These are phyloP conservation scores for Jatropha podagrica DNA, from an alignment of 441 rosid species.

Conservation along the genomic window DNA sequence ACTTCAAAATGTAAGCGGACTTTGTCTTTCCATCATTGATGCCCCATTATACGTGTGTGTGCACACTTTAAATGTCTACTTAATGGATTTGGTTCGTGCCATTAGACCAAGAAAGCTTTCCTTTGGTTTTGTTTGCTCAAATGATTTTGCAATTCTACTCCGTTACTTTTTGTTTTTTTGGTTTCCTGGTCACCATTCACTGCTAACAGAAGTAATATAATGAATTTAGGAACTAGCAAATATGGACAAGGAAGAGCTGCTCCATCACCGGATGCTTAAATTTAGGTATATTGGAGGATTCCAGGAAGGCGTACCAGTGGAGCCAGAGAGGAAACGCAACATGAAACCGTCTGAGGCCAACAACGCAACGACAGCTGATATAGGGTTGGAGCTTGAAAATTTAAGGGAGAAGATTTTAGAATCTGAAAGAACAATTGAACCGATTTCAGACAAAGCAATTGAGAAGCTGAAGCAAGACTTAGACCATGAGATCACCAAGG, in stretches of 20 bases:
- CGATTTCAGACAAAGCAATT: constrained; percentile 29
- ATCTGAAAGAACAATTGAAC: constrained; percentile 29
- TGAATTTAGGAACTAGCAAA: constrained; percentile 35
- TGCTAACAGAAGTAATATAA: constrained; percentile 10
- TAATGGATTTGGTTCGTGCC: neutral
- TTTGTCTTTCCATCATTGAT: too few relatives aligned
- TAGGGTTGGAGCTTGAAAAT: constrained; percentile 36
- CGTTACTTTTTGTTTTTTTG: constrained; percentile 2
- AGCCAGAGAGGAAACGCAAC: constrained; percentile 40
- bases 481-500: constrained; percentile 39
- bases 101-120: neutral
- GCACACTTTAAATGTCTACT: neutral
- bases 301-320: constrained; percentile 39
- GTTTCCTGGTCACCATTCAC: constrained; percentile 23
- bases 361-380: constrained; percentile 25
- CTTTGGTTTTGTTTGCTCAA: too few relatives aligned
- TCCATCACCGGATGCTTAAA: constrained; percentile 36
- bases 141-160: neutral
- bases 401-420: constrained; percentile 37
- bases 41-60: neutral
- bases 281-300: constrained; percentile 41
- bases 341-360: constrained; percentile 43
- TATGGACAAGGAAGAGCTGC: constrained; percentile 39
- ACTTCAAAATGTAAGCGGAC: too few relatives aligned
- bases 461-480: constrained; percentile 44